Percentiles rank a stretch among this genome's conserved stretches.
Conservation (phyloP, 2,329 filamentous ascomycete genomes). For the Periconia macrospinosa region DNA sequence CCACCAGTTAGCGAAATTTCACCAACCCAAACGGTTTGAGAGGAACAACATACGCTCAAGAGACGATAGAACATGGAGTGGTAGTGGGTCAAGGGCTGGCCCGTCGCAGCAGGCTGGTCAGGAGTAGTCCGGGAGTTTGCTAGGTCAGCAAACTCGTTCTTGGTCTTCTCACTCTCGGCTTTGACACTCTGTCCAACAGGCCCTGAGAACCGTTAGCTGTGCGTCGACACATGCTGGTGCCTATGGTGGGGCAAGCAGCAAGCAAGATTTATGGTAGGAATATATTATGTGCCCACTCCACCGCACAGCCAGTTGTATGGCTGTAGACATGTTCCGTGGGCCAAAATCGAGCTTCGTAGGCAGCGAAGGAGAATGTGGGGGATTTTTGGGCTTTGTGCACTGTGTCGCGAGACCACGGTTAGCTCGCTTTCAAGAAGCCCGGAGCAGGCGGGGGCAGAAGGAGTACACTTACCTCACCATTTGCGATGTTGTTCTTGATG, state of each 20-base stretch:
- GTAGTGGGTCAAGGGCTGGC: slow-evolving; percentile 67
- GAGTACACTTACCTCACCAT: slow-evolving; percentile 45
- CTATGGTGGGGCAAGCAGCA: background rate
- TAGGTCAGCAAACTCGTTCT: slow-evolving; percentile 61
- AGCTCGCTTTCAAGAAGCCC: slow-evolving; percentile 16
- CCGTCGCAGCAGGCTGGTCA: slow-evolving; percentile 58
- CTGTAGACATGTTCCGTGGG: background rate
- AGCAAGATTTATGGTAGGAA: background rate
- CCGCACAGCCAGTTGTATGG: background rate
- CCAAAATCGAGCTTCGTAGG: background rate
- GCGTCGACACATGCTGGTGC: background rate
- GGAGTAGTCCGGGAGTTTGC: slow-evolving; percentile 57
- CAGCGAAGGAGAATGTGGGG: slow-evolving; percentile 2
- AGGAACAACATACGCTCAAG: slow-evolving; percentile 55
- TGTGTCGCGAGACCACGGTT: slow-evolving; percentile 34
- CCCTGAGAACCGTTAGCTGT: slow-evolving; percentile 42
- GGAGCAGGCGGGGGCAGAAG: slow-evolving; percentile 5
- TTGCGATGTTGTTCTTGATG: slow-evolving; percentile 45
- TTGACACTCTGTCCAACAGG: slow-evolving; percentile 61
- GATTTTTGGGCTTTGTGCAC: slow-evolving; percentile 18
- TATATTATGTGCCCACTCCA: background rate
- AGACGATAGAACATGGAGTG: slow-evolving; percentile 69
- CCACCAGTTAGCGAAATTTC: slow-evolving; percentile 14
- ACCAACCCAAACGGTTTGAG: background rate
- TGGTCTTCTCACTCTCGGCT: slow-evolving; percentile 58